Base-by-base conservation (phyloP, 1,284 basidiomycete species). In the Irpex sp. region DNA sequence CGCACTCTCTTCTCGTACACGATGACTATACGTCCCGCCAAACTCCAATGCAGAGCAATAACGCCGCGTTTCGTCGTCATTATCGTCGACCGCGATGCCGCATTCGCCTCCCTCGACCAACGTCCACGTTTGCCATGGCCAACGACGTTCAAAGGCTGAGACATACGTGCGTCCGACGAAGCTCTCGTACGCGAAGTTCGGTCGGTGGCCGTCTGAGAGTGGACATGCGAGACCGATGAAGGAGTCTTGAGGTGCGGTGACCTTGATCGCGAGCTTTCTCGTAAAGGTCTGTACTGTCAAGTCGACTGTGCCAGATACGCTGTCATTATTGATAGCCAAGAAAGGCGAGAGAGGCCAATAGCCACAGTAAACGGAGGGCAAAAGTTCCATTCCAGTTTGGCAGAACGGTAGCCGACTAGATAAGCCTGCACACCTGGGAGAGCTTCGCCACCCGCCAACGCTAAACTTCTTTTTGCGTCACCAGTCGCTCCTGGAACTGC, bases 401-500 rank as follows among this genome's bases (percentile, higher is more conserved):
- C 54, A 3, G 69, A 71, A 57, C 69, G 71, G 59, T 72, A 72
- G 8, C 69, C 69, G 46, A 72, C 58, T 55, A 72, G 67, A 57
- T 70, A 71, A n/a, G 69, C 68, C 31, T 72, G 66, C 9, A 71
- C 64, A n/a, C 67, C 68, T 0, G 68, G 68, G 1, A 72, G 62
- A 31, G 69, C 71, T 4, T 51, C 55, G 1, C 70, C 70, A 53
- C 70, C 70, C 5, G 71, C 69, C 47, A 72, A 63, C 53, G 66
- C 66, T 21, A 72, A 61, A 11, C 61, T 68, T 19, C 39, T 57
- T 46, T 36, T 62, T 39, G 46, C 57, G 21, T 59, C 8, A 51
- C 8, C 49, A 17, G 9, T 55, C 4, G 51, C 59, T 5, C 31
- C 58, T 15, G 39, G 11, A 11, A 5, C 39, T 13, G 63, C 61